A percentile compares a stretch with the other conserved stretches of the same genome.
phyloP scores from a whole-genome alignment of 371 early-diverging fungal species.

The Actinomucor elegans region DNA sequence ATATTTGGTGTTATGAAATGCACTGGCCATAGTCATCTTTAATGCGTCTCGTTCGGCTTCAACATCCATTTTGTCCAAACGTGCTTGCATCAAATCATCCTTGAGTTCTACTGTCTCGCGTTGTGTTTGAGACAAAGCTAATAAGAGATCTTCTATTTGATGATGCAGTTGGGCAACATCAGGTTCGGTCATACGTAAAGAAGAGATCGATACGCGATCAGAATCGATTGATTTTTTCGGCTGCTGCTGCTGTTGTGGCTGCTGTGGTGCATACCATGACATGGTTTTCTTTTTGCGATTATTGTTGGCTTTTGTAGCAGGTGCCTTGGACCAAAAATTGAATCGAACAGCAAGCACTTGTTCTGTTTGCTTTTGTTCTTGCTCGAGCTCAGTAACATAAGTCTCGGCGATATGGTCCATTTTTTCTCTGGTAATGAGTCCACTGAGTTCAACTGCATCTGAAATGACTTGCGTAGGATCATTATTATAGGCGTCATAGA shows the following conservation, averaged over 20 bases:
- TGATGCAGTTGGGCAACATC: constrained; percentile 51
- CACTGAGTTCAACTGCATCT: constrained; percentile 75
- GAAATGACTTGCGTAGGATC: constrained; percentile 69
- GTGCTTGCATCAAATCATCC: constrained; percentile 52
- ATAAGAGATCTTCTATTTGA: constrained; percentile 61
- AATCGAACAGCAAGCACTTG: constrained; percentile 60
- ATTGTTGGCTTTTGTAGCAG: constrained; percentile 4
- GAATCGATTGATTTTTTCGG: constrained; percentile 20
- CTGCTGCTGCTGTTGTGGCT: too few relatives aligned
- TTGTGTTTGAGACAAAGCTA: constrained; percentile 58
- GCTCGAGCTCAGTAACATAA: constrained; percentile 62
- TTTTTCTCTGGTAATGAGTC: constrained; percentile 66
- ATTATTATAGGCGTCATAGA: constrained; percentile 78
- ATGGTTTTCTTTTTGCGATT: constrained; percentile 41
- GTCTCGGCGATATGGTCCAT: constrained; percentile 74
- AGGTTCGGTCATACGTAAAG: constrained; percentile 25
- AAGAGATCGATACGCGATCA: constrained; percentile 29
- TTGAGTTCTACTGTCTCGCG: constrained; percentile 58
- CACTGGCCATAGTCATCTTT: constrained; percentile 30
- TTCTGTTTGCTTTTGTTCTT: constrained; percentile 62
- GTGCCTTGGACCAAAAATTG: constrained; percentile 40
- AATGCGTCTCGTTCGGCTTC: constrained; percentile 47
- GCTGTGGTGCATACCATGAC: constrained; percentile 28
- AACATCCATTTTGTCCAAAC: constrained; percentile 62
- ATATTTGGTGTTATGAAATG: constrained; percentile 10